Percentiles rank a stretch among this genome's conserved stretches.
phyloP scores from a whole-genome alignment of 441 rosid species.

The Biscutella laevigata region DNA sequence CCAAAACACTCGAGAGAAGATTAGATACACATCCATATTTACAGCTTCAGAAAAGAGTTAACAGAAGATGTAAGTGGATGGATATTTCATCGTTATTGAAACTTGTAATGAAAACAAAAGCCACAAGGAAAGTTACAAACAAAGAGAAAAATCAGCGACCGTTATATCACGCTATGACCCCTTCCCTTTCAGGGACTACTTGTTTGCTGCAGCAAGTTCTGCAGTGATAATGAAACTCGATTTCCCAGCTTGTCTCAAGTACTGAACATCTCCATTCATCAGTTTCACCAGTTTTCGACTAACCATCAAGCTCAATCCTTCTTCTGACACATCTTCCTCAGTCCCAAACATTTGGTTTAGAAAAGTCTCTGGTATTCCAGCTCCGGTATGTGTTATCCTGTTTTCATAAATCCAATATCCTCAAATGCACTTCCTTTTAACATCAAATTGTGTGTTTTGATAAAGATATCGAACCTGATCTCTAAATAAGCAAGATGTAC shows the following conservation, averaged over 20 bases:
- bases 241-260: slow-evolving; percentile 74
- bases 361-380: slow-evolving; percentile 60
- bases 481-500: slow-evolving; percentile 72
- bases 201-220: slow-evolving; percentile 68
- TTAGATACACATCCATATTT: slow-evolving; percentile 20
- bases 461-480: slow-evolving; percentile 44
- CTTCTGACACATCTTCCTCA: slow-evolving; percentile 63
- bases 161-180: slow-evolving; percentile 2
- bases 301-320: slow-evolving; percentile 65
- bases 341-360: slow-evolving; percentile 73
- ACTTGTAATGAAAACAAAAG: slow-evolving; percentile 1
- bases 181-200: slow-evolving; percentile 11
- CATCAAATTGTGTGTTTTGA: background rate
- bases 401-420: slow-evolving; percentile 5
- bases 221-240: slow-evolving; percentile 61
- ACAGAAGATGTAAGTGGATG: slow-evolving; percentile 21
- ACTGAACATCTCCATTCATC: slow-evolving; percentile 91
- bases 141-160: background rate
- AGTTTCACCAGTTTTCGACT: slow-evolving; percentile 71
- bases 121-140: background rate
- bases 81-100: slow-evolving; percentile 21
- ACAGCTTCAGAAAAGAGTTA: slow-evolving; percentile 19
- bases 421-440: slow-evolving; percentile 1
- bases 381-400: slow-evolving; percentile 71
- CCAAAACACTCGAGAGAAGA: slow-evolving; percentile 18